Percentiles rank a stretch among this genome's conserved stretches.
Conservation (phyloP, 2,329 filamentous ascomycete species). For the Phyllosticta paracitricarpa region DNA sequence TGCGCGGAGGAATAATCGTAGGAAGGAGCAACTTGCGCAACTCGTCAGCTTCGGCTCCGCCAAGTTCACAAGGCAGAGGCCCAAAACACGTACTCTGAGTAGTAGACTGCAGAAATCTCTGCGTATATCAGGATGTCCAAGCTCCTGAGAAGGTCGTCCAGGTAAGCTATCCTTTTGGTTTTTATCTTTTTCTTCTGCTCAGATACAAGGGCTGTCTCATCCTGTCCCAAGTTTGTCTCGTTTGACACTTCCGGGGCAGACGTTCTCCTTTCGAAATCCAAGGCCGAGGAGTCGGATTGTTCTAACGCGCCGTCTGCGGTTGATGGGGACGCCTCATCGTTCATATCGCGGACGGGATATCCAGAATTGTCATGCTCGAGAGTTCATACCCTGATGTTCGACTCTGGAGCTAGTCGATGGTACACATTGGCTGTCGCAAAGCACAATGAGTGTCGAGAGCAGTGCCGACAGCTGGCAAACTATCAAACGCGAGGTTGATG, state of each 20-base stretch:
- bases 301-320: constrained; percentile 7
- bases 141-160: constrained; percentile 47
- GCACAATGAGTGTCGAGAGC: too few species aligned
- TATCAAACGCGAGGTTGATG: background rate
- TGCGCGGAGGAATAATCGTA: constrained; percentile 46
- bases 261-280: background rate
- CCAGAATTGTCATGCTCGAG: constrained; percentile 1
- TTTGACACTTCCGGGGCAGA: background rate
- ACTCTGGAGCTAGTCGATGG: background rate
- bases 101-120: constrained; percentile 51
- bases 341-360: constrained; percentile 23
- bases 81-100: constrained; percentile 47
- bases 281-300: background rate
- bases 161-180: constrained; percentile 26
- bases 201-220: constrained; percentile 13
- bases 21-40: constrained; percentile 43
- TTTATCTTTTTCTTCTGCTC: constrained; percentile 25
- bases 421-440: background rate
- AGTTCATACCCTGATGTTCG: background rate
- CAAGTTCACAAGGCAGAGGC: background rate
- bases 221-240: background rate
- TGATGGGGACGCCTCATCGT: constrained; percentile 30
- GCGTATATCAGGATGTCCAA: constrained; percentile 52
- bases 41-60: background rate
- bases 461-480: background rate